Conservation (phyloP, 768 basidiomycete species). For the Panus rudis region DNA sequence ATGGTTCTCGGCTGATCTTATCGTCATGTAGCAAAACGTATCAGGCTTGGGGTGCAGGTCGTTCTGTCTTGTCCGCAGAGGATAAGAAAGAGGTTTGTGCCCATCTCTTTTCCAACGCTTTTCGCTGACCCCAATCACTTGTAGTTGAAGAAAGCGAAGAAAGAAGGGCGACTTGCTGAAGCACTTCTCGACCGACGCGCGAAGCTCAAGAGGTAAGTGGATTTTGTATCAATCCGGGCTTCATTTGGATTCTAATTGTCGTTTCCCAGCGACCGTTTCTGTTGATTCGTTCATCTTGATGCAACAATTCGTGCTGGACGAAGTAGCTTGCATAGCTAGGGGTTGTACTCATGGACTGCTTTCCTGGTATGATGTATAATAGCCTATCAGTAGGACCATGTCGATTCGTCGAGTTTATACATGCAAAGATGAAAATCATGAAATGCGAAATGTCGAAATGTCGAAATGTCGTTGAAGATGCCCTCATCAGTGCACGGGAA, state of each 20-base stretch:
- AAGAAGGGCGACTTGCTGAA: conserved; percentile 77
- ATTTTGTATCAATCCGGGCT: not conserved
- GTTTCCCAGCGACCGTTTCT: conserved; percentile 9
- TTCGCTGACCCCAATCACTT: conserved; percentile 3
- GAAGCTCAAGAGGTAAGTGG: conserved; percentile 70
- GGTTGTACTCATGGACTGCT: conserved; percentile 6
- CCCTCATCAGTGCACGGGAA: too few species aligned
- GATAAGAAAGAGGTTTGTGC: conserved; percentile 67
- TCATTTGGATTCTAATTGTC: not conserved
- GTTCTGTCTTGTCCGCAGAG: conserved; percentile 56
- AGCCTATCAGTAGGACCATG: too few species aligned
- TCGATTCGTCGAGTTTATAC: too few species aligned
- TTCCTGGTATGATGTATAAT: not conserved
- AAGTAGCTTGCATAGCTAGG: too few species aligned
- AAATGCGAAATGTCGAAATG: too few species aligned
- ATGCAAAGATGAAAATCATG: too few species aligned
- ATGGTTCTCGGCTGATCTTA: conserved; percentile 5
- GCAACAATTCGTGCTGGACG: too few species aligned
- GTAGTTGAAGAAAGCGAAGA: conserved; percentile 70
- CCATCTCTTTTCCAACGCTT: conserved; percentile 3
- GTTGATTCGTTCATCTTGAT: not conserved
- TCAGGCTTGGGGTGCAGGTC: conserved; percentile 83
- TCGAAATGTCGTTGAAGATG: too few species aligned
- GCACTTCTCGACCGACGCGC: conserved; percentile 71
- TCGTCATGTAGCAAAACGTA: conserved; percentile 45